These are phyloP conservation scores for Camellia oleifera DNA, from an alignment of 179 eudicot species.

Conservation along the genomic window DNA sequence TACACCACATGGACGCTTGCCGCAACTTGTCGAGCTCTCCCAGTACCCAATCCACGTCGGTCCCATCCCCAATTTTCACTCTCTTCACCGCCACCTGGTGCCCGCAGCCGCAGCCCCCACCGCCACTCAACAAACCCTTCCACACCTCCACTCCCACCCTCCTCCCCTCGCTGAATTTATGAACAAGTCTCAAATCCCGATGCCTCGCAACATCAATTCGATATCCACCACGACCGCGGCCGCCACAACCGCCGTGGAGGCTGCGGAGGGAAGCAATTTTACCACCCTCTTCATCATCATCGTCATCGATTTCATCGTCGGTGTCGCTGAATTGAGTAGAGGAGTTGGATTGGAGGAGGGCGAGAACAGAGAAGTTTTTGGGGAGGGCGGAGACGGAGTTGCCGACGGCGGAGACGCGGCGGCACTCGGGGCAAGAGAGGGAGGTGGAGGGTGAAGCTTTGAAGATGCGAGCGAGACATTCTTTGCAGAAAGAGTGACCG, in stretches of 20 bases:
- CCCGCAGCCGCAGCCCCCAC: slow-evolving; percentile 27
- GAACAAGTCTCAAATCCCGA: slow-evolving; percentile 53
- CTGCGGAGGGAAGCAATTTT: slow-evolving; percentile 16
- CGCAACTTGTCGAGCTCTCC: slow-evolving; percentile 63
- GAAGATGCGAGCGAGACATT: slow-evolving; percentile 68
- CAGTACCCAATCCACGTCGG: slow-evolving; percentile 73
- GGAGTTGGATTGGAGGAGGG: slow-evolving; percentile 33
- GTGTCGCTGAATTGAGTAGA: neutral
- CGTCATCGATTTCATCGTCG: slow-evolving; percentile 27
- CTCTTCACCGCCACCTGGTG: slow-evolving; percentile 81
- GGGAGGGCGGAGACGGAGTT: slow-evolving; percentile 78
- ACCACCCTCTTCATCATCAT: slow-evolving; percentile 18
- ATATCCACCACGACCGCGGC: slow-evolving; percentile 19
- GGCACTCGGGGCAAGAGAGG: slow-evolving; percentile 81
- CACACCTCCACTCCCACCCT: slow-evolving; percentile 69
- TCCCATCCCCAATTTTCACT: slow-evolving; percentile 60
- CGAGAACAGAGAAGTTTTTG: slow-evolving; percentile 72
- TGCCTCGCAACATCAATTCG: slow-evolving; percentile 40
- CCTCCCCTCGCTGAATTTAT: slow-evolving; percentile 58
- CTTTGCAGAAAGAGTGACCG: slow-evolving; percentile 88
- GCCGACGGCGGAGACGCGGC: slow-evolving; percentile 79
- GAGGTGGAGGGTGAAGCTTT: slow-evolving; percentile 48
- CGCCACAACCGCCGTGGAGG: slow-evolving; percentile 9
- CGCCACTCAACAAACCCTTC: slow-evolving; percentile 47
- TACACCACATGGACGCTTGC: slow-evolving; percentile 75